Percentiles rank a stretch among this genome's conserved stretches.
Evolutionary conservation across 345 rosid genomes (phyloP).

Genomic region (Fremontodendron californicum): DNA sequence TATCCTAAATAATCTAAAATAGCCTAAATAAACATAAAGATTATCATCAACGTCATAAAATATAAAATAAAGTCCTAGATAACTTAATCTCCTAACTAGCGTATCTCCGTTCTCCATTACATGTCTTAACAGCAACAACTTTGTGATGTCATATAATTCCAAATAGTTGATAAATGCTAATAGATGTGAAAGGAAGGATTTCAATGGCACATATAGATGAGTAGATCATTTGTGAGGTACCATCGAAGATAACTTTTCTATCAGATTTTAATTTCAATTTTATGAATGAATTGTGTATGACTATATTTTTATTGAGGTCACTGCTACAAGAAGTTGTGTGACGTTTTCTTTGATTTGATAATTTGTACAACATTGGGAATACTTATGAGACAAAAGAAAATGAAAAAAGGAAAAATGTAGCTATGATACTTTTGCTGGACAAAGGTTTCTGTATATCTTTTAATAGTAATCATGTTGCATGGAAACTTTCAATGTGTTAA

Average conservation of each 20-base stretch:
- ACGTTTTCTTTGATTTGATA: background rate
- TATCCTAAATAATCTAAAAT: no score
- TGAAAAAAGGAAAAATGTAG: background rate
- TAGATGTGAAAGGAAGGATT: background rate
- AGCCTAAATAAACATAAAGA: no score
- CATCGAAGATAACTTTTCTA: background rate
- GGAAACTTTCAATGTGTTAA: background rate
- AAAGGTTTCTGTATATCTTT: background rate
- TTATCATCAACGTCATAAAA: no score
- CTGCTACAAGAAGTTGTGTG: background rate
- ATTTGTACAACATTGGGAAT: background rate
- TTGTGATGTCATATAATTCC: background rate
- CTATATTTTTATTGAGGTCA: background rate
- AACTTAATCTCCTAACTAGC: no score
- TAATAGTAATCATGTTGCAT: background rate
- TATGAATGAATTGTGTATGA: background rate
- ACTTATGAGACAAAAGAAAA: background rate
- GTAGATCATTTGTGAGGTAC: background rate
- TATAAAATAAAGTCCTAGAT: no score
- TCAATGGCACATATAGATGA: background rate
- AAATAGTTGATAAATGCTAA: background rate
- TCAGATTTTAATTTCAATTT: background rate
- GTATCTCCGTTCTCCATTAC: no score
- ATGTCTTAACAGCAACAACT: background rate
- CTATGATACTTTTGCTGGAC: background rate